phyloP scores from a whole-genome alignment of 139 green algal species.

The Yamagishiella unicocca region DNA sequence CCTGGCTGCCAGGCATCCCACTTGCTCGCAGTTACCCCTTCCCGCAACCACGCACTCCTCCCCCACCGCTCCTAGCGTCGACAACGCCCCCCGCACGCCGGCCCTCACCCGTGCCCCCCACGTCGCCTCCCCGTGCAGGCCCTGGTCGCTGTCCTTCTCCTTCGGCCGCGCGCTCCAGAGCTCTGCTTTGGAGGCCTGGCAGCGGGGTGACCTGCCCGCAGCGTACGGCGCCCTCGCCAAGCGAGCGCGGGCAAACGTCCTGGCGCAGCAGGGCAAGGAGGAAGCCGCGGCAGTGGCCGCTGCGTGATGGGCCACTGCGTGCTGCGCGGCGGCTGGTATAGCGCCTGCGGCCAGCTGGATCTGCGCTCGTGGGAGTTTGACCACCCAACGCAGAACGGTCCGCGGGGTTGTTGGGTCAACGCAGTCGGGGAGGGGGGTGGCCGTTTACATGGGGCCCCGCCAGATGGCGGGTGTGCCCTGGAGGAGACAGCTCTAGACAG shows the following conservation, averaged over 20 bases:
- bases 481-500: too few relatives aligned
- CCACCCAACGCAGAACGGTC: too few relatives aligned
- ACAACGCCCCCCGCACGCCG: too few relatives aligned
- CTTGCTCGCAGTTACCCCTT: neutral
- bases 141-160: slow-evolving; percentile 92
- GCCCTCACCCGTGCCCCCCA: neutral
- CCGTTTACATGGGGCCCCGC: too few relatives aligned
- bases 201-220: slow-evolving; percentile 68
- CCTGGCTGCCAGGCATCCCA: too few relatives aligned
- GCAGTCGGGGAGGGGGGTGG: too few relatives aligned
- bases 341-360: too few relatives aligned
- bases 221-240: slow-evolving; percentile 88
- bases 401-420: too few relatives aligned
- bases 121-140: slow-evolving; percentile 52
- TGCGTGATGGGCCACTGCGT: too few relatives aligned
- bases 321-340: too few relatives aligned
- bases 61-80: neutral
- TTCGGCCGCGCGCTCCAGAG: slow-evolving; percentile 91
- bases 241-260: slow-evolving; percentile 88
- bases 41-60: neutral
- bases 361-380: too few relatives aligned
- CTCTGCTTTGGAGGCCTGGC: slow-evolving; percentile 76
- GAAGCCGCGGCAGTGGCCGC: neutral
- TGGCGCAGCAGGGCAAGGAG: slow-evolving; percentile 81
- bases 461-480: too few relatives aligned